Base-by-base conservation (phyloP, 2,329 filamentous ascomycete genomes). In the Colletotrichum chlorophyti region DNA sequence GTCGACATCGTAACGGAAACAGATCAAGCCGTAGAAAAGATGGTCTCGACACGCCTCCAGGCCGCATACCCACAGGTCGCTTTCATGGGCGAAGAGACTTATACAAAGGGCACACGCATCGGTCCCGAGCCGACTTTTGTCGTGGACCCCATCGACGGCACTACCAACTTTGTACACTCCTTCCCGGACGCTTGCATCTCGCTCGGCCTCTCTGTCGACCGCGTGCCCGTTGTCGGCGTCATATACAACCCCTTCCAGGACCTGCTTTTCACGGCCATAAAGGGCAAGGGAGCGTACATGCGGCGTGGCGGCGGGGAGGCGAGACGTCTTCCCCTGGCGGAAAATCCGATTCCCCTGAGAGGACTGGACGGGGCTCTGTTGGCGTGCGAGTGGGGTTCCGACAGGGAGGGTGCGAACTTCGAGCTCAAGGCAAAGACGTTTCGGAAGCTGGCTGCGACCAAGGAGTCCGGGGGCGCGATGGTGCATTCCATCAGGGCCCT, bases 81-180 rank as follows among this genome's bases (percentile, higher is more conserved):
- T 63, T 91, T 91, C 72, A 85, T 92, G 71, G 89, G 89, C 69
- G 89, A 91, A 70, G 90, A 94, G 74, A 92, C 90, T 24, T 90
- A 91, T 76, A 79, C 86, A 62, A 83, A 88, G 1, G 89, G 89
- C 65, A 78, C 79, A 60, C 76, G 73, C 38, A 78, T 94, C 42
- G 88, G 85, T 0, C 72, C 80, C 26, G 81, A 81, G 14, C 90
- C 91, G 2, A 94, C 91, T 38, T 93, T 93, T 74, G 83, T 93
- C 68, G 87, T 91, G 64, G 91, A 94, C 70, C 91, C 91, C 40
- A 93, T 94, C 65, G 91, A 94, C 74, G 91, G 89, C 68, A 93
- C 86, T 6, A 91, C 88, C 47, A 93, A 93, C 79, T 93, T 94
- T 68, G 83, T 93, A 42, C 91, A 93, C 74, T 83, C 83, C 17